phyloP scores from a whole-genome alignment of 176 grass and related monocot genomes.

The Rhynchospora breviuscula region DNA sequence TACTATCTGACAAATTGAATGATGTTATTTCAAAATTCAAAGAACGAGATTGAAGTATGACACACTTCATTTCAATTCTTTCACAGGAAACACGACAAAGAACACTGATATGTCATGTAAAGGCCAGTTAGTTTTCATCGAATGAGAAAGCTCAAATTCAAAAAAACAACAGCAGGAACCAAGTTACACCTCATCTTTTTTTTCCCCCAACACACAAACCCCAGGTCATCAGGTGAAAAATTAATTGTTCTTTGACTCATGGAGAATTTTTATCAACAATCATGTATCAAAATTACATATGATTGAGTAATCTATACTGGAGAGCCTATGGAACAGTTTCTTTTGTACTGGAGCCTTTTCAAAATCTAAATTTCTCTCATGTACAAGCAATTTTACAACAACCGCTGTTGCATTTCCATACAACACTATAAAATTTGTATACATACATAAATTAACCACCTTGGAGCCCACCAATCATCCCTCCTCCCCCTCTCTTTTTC shows the following conservation, averaged over 20 bases:
- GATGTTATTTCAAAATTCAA: not conserved
- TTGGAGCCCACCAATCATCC: not conserved
- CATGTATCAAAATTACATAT: slow-evolving; percentile 25
- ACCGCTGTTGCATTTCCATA: slow-evolving; percentile 3
- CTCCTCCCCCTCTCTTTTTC: not conserved
- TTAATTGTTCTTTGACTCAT: not conserved
- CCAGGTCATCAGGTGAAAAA: not conserved
- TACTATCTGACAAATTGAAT: not conserved
- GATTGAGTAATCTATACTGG: slow-evolving; percentile 20
- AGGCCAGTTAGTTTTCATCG: not conserved
- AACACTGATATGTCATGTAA: not conserved
- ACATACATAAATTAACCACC: slow-evolving; percentile 19
- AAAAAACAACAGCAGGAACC: not conserved
- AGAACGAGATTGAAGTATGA: not conserved
- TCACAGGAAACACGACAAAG: not conserved
- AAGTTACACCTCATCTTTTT: not conserved
- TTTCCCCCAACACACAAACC: not conserved
- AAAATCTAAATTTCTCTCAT: slow-evolving; percentile 22
- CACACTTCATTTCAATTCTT: not conserved
- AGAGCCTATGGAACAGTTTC: slow-evolving; percentile 21
- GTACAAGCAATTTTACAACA: slow-evolving; percentile 13
- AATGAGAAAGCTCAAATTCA: not conserved
- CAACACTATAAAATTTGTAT: slow-evolving; percentile 22
- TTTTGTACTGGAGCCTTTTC: slow-evolving; percentile 15
- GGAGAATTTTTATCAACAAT: slow-evolving; percentile 22